These are phyloP conservation scores for Blastocystis sp. DNA, from an alignment of 352 stramenopile genomes.

Conservation along the genomic window DNA sequence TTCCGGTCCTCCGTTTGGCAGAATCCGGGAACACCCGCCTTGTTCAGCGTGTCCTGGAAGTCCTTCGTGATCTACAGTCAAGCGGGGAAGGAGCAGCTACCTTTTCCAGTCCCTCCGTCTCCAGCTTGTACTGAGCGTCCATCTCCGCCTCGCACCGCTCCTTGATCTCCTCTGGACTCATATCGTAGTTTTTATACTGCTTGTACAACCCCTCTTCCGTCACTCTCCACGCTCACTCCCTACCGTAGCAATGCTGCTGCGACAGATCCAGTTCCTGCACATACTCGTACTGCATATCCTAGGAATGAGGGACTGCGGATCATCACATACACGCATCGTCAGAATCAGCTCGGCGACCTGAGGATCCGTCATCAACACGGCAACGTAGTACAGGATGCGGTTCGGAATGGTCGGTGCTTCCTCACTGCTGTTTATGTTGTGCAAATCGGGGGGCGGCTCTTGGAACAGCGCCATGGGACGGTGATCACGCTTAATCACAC, in stretches of 20 bases:
- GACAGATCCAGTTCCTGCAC: constrained; percentile 58
- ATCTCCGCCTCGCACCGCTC: constrained; percentile 20
- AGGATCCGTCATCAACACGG: constrained; percentile 37
- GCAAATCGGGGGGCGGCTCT: constrained; percentile 49
- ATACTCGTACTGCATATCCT: constrained; percentile 29
- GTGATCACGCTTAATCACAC: constrained; percentile 18
- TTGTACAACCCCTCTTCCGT: constrained; percentile 35
- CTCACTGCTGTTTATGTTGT: constrained; percentile 26
- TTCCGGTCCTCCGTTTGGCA: constrained; percentile 9
- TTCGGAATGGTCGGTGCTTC: constrained; percentile 36
- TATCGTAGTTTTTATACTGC: constrained; percentile 15
- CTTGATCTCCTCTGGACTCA: constrained; percentile 12
- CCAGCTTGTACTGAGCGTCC: neutral
- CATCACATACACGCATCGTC: neutral
- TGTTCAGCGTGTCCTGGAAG: constrained; percentile 50
- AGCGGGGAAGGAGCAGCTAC: neutral
- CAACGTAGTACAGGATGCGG: constrained; percentile 38
- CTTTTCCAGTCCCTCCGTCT: constrained; percentile 22
- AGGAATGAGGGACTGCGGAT: neutral
- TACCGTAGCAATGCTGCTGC: constrained; percentile 34
- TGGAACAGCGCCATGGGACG: constrained; percentile 45
- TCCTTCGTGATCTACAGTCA: constrained; percentile 33
- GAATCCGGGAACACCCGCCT: constrained; percentile 47
- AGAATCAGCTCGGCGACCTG: constrained; percentile 47
- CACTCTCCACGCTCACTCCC: neutral